These are phyloP conservation scores for Boletus smithii DNA, from an alignment of 1,284 basidiomycete genomes.

Conservation along the genomic window DNA sequence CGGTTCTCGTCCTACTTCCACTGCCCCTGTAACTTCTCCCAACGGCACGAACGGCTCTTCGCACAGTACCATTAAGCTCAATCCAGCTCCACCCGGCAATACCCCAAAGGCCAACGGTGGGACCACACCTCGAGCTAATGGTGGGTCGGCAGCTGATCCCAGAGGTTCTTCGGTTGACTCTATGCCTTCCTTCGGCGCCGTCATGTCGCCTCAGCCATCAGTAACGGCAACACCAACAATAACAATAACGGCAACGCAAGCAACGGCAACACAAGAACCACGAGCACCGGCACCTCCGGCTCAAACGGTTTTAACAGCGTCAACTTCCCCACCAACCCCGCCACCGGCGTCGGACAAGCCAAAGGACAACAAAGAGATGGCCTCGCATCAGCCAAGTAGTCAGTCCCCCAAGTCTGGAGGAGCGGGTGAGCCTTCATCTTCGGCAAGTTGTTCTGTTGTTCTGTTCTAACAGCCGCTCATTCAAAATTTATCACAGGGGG, in stretches of 20 bases:
- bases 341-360: conserved; percentile 7
- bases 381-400: not conserved
- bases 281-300: not conserved
- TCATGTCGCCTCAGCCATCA: conserved; percentile 8
- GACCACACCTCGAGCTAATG: conserved; percentile 23
- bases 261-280: not conserved
- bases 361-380: conserved; percentile 10
- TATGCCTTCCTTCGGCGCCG: conserved; percentile 19
- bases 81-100: conserved; percentile 18
- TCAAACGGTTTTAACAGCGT: not conserved
- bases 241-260: not conserved
- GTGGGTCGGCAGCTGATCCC: conserved; percentile 30
- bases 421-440: conserved; percentile 34
- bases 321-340: not conserved
- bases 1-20: conserved; percentile 26
- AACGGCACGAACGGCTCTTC: conserved; percentile 14
- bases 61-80: conserved; percentile 20
- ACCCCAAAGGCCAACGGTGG: conserved; percentile 21
- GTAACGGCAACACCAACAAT: not conserved
- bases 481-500: conserved; percentile 21
- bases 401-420: conserved; percentile 3
- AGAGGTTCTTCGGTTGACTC: conserved; percentile 24
- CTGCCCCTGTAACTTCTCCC: conserved; percentile 10
- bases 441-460: conserved; percentile 24
- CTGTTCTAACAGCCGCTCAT: conserved; percentile 34